Evolutionary conservation across 805 yeast species (phyloP).

Genomic region (Kluyveromyces lactis): DNA sequence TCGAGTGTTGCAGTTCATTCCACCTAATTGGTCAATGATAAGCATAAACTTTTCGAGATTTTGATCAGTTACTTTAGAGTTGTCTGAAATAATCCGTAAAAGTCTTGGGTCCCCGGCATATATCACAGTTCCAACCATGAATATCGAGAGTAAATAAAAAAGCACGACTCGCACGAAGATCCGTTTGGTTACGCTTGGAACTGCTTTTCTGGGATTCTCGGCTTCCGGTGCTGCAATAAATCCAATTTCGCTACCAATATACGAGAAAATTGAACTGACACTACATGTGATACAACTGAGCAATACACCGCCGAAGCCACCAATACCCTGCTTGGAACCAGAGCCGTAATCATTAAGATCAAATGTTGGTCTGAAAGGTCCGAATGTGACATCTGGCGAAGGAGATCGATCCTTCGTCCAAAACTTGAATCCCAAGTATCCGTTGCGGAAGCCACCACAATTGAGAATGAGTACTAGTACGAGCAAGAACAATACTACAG

Average conservation of each 20-base stretch:
- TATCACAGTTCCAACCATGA: conserved; percentile 58
- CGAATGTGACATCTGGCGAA: conserved; percentile 41
- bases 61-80: conserved; percentile 2
- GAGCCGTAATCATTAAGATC: conserved; percentile 50
- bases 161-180: conserved; percentile 63
- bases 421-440: conserved; percentile 49
- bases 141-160: conserved; percentile 57
- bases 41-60: conserved; percentile 4
- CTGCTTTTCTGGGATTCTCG: conserved; percentile 60
- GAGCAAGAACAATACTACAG: conserved; percentile 42
- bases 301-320: conserved; percentile 51
- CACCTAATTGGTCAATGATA: conserved; percentile 7
- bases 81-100: conserved; percentile 39
- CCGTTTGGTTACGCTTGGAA: conserved; percentile 64
- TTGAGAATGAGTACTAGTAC: conserved; percentile 57
- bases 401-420: conserved; percentile 47
- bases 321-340: conserved; percentile 45
- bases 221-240: conserved; percentile 78
- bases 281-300: conserved; percentile 52
- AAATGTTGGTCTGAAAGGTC: conserved; percentile 64
- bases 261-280: conserved; percentile 58
- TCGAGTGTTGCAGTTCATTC: conserved; percentile 7
- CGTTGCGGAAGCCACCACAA: conserved; percentile 43
- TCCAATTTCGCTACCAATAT: conserved; percentile 71
- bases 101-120: conserved; percentile 71